Percentiles rank a stretch among this genome's conserved stretches.
Evolutionary conservation across 208 protist genomes (phyloP).

Genomic region (Plasmodiophora brassicae): DNA sequence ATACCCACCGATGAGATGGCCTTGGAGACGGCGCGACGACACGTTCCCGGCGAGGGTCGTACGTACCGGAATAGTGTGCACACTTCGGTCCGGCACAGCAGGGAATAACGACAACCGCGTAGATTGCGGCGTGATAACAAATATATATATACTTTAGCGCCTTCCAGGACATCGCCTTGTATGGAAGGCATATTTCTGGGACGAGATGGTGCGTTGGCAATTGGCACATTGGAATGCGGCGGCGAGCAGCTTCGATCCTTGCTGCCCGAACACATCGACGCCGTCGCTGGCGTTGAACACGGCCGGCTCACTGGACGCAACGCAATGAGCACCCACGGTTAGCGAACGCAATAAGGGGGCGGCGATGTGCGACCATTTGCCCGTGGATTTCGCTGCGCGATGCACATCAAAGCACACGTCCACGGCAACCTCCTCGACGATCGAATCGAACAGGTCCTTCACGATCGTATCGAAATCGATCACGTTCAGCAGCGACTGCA

Average conservation of each 20-base stretch:
- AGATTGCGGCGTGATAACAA: too few relatives aligned
- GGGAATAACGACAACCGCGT: too few relatives aligned
- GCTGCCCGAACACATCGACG: slow-evolving; percentile 10
- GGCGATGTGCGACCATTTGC: neutral
- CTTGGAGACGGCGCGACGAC: too few relatives aligned
- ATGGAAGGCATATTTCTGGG: slow-evolving; percentile 8
- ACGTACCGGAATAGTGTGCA: too few relatives aligned
- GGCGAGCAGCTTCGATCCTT: neutral
- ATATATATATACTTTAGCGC: too few relatives aligned
- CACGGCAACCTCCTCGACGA: neutral
- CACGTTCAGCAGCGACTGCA: neutral
- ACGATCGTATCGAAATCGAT: slow-evolving; percentile 31
- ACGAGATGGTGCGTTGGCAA: neutral
- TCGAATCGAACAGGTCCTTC: neutral
- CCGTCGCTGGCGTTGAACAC: neutral
- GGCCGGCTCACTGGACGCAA: neutral
- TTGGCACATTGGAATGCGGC: neutral
- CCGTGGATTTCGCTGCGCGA: neutral
- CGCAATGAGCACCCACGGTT: neutral
- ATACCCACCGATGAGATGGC: too few relatives aligned
- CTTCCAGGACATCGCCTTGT: neutral
- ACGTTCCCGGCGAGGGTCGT: too few relatives aligned
- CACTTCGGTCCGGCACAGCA: too few relatives aligned
- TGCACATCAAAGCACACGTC: neutral
- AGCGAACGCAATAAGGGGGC: neutral